Evolutionary conservation across 148 eudicot genomes (phyloP), one percentile per base, ranked within the genome.

Genomic region (Selenicereus undatus): DNA sequence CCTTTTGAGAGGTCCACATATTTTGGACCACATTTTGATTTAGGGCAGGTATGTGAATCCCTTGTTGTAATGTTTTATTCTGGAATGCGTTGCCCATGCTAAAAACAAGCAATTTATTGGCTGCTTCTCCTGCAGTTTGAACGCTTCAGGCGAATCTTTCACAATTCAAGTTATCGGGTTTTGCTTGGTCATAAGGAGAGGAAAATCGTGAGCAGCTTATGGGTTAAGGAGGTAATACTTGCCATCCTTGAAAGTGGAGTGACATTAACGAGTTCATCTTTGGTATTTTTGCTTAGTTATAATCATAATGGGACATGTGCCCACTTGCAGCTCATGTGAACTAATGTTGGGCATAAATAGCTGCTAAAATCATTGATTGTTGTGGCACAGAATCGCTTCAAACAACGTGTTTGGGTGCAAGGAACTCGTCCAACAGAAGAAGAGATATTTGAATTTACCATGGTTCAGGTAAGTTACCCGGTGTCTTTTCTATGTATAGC

Each of bases 1-100:
- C 99, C 99, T 81, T 95, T 95, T 78, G 93, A 93, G 87, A 93
- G 95, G 87, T 95, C 99, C 56, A 92, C 97, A 54, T 95, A 95
- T 80, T 95, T 95, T 73, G 99, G 98, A 60, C 98, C 97, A 35
- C 91, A 89, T 86, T 93, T 95, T 84, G 98, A 95, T 85, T 88
- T 95, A 90, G 98, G 98, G 39, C 95, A 94, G 95, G 98, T 95
- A 71, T 70, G 88, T 76, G 73, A 81, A 51, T 74, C 71, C 22
- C 45, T 64, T 76, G 50, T 12, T 12, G 14, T 29, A 29, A 64
- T 20, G 0, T 50, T 18, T 66, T 5, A 66, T 76, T 45, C 39
- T 24, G 36, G 29, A 72, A 56, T n/a, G 30, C 43, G 24, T 32
- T 18, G 16, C 35, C 30, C 36, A 6, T 69, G 43, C 20, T 70